Percentiles rank a stretch among this genome's conserved stretches.
Conservation (phyloP, 441 rosid species). For the Kokia cookei region DNA sequence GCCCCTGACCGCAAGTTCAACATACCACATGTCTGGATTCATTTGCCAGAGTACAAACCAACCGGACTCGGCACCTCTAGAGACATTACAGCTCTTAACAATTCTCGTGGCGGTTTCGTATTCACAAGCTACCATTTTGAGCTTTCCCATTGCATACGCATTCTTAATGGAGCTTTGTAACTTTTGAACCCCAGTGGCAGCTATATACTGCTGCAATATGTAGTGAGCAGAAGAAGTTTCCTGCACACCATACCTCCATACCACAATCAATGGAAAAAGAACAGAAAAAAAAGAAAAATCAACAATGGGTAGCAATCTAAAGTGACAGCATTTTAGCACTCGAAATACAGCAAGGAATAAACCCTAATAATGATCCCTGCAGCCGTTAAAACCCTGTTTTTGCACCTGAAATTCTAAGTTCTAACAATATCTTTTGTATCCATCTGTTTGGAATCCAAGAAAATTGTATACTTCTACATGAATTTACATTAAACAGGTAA, state of each 20-base stretch:
- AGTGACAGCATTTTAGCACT: background rate
- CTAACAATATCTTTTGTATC: background rate
- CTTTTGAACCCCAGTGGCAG: slow-evolving; percentile 82
- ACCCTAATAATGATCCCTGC: background rate
- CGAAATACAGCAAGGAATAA: background rate
- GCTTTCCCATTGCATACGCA: slow-evolving; percentile 85
- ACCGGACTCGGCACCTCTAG: slow-evolving; percentile 56
- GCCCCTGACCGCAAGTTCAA: slow-evolving; percentile 84
- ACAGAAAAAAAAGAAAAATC: background rate
- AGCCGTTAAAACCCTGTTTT: background rate
- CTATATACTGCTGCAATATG: slow-evolving; percentile 36
- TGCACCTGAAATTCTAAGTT: background rate
- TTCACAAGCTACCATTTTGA: slow-evolving; percentile 74
- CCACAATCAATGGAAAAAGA: background rate
- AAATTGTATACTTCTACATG: background rate
- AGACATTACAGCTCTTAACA: slow-evolving; percentile 43
- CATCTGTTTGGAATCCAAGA: background rate
- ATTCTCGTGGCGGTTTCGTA: slow-evolving; percentile 70
- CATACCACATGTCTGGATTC: slow-evolving; percentile 96
- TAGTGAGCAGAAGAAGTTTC: slow-evolving; percentile 37
- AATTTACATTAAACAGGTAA: background rate
- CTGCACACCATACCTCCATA: slow-evolving; percentile 25
- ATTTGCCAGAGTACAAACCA: slow-evolving; percentile 97
- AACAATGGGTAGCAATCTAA: background rate
- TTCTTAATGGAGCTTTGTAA: slow-evolving; percentile 63